Percentiles rank a stretch among this genome's conserved stretches.
Evolutionary conservation across 1,284 basidiomycete genomes (phyloP).

Genomic region (Boletus albobrunnescens): DNA sequence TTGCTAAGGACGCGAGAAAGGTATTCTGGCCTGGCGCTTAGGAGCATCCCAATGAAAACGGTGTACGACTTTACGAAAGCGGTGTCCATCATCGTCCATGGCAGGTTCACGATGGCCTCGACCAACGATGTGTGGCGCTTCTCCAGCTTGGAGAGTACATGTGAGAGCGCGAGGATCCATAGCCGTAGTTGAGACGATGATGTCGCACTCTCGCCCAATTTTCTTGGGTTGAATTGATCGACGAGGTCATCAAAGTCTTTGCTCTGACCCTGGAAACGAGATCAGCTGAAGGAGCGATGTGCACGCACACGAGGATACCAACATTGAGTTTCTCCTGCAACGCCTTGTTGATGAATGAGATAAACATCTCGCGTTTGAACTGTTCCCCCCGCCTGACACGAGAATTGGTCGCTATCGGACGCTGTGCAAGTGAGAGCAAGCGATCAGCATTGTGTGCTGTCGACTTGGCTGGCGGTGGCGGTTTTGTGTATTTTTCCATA

Average conservation of each 20-base stretch:
- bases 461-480: conserved; percentile 34
- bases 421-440: conserved; percentile 38
- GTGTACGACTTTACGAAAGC: conserved; percentile 82
- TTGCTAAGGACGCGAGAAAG: conserved; percentile 78
- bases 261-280: conserved; percentile 49
- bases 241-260: conserved; percentile 70
- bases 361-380: conserved; percentile 77
- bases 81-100: conserved; percentile 88
- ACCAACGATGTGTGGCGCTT: conserved; percentile 80
- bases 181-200: conserved; percentile 61
- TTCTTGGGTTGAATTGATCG: conserved; percentile 62
- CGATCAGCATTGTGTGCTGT: conserved; percentile 24
- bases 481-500: conserved; percentile 43
- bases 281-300: conserved; percentile 14
- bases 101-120: conserved; percentile 82
- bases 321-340: conserved; percentile 72
- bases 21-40: conserved; percentile 93
- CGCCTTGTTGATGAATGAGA: conserved; percentile 80
- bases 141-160: conserved; percentile 79
- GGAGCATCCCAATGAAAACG: conserved; percentile 86
- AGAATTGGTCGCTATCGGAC: conserved; percentile 73
- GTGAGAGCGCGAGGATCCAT: conserved; percentile 73
- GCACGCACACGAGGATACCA: conserved; percentile 24
- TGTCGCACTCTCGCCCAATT: conserved; percentile 32
- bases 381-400: conserved; percentile 73